Evolutionary conservation across 257 asterid species (phyloP).

Genomic region (Lavandula angustifolia): DNA sequence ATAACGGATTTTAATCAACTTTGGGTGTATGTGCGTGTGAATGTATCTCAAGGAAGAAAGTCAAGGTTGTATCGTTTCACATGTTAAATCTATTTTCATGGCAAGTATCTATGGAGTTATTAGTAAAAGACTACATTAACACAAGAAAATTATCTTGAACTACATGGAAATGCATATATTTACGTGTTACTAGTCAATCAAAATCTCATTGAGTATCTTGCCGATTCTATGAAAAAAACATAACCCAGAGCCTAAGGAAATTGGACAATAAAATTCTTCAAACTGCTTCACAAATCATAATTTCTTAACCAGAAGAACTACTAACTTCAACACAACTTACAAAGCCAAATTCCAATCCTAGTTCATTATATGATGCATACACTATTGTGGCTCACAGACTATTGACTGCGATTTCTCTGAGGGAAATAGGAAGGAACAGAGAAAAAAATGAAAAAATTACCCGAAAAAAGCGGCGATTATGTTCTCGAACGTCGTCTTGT

Average conservation of each 20-base stretch:
- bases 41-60: slow-evolving; percentile 18
- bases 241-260: background rate
- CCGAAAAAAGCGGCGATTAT: slow-evolving; percentile 48
- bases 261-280: background rate
- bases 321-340: background rate
- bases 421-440: no score
- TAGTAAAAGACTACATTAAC: background rate
- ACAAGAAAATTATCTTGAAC: background rate
- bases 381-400: background rate
- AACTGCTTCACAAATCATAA: background rate
- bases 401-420: no score
- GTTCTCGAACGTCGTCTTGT: no score
- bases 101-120: background rate
- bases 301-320: background rate
- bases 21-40: background rate
- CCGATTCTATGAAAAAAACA: no score
- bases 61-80: slow-evolving; percentile 1
- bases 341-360: background rate
- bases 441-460: slow-evolving; percentile 27
- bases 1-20: slow-evolving; percentile 14
- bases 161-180: background rate
- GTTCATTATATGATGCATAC: background rate
- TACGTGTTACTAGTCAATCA: background rate
- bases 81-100: background rate
- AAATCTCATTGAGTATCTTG: no score